A percentile compares a stretch with the other conserved stretches of the same genome.
phyloP scores from a whole-genome alignment of 306 rosid genomes.

The Trifolium fragiferum region DNA sequence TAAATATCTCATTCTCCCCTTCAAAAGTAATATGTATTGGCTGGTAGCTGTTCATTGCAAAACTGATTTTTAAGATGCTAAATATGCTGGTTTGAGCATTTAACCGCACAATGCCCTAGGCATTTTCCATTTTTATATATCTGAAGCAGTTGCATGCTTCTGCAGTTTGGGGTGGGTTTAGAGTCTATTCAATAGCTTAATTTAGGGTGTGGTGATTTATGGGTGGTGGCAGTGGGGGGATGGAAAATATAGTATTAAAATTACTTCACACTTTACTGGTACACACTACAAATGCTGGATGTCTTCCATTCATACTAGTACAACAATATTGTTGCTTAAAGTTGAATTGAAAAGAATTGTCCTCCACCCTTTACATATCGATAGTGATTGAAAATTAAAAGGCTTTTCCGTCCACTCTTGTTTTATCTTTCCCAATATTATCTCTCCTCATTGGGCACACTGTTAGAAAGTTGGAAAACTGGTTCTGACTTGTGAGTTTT shows the following conservation, averaged over 20 bases:
- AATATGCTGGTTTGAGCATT: constrained; percentile 5
- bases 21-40: neutral
- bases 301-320: neutral
- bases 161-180: constrained; percentile 1
- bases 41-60: neutral
- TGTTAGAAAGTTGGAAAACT: neutral
- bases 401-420: neutral
- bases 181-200: neutral
- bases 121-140: neutral
- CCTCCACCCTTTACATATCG: constrained; percentile 19
- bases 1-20: neutral
- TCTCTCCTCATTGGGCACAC: constrained; percentile 5
- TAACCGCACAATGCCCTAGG: neutral
- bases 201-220: neutral
- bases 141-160: neutral
- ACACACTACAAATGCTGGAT: neutral
- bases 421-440: neutral
- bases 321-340: neutral
- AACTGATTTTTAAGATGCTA: neutral
- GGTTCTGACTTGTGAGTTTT: constrained; percentile 3
- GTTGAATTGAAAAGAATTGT: neutral
- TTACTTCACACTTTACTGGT: neutral
- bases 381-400: neutral
- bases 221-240: neutral
- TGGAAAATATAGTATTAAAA: neutral